Percentiles rank a stretch among this genome's conserved stretches.
Conservation (phyloP, 768 basidiomycete genomes). For the Russula vinacea region DNA sequence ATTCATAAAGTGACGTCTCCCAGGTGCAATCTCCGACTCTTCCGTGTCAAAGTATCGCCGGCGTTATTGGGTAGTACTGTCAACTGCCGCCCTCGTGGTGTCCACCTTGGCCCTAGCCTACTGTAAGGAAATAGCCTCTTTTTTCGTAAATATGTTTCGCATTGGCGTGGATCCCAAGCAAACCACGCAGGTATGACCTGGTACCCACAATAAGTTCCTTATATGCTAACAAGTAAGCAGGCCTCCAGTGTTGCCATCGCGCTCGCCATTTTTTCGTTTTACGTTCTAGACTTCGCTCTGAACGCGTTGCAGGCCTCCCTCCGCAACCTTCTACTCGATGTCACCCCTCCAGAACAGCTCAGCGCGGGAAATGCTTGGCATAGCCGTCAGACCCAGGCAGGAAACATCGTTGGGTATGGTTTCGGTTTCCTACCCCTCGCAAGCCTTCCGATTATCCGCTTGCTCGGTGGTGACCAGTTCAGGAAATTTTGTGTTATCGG, state of each 20-base stretch:
- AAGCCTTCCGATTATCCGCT: slow-evolving; percentile 67
- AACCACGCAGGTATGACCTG: slow-evolving; percentile 46
- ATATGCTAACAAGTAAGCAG: slow-evolving; percentile 38
- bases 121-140: slow-evolving; percentile 65
- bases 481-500: slow-evolving; percentile 91
- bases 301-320: slow-evolving; percentile 93
- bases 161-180: slow-evolving; percentile 87
- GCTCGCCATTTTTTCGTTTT: slow-evolving; percentile 87
- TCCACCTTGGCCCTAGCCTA: slow-evolving; percentile 82
- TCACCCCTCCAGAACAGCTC: slow-evolving; percentile 84
- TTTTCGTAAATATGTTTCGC: slow-evolving; percentile 63
- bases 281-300: slow-evolving; percentile 93
- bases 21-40: slow-evolving; percentile 93
- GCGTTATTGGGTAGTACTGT: slow-evolving; percentile 89
- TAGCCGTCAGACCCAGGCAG: slow-evolving; percentile 93
- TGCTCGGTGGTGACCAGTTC: slow-evolving; percentile 90
- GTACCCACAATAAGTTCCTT: slow-evolving; percentile 13
- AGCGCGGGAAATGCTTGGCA: slow-evolving; percentile 98
- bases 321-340: slow-evolving; percentile 88
- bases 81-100: slow-evolving; percentile 73
- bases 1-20: background rate
- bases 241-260: slow-evolving; percentile 70
- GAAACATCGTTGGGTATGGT: slow-evolving; percentile 92
- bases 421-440: slow-evolving; percentile 91
- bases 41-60: slow-evolving; percentile 88